Conservation (phyloP, 495 filamentous ascomycete species). For the Annulohypoxylon maeteangense region DNA sequence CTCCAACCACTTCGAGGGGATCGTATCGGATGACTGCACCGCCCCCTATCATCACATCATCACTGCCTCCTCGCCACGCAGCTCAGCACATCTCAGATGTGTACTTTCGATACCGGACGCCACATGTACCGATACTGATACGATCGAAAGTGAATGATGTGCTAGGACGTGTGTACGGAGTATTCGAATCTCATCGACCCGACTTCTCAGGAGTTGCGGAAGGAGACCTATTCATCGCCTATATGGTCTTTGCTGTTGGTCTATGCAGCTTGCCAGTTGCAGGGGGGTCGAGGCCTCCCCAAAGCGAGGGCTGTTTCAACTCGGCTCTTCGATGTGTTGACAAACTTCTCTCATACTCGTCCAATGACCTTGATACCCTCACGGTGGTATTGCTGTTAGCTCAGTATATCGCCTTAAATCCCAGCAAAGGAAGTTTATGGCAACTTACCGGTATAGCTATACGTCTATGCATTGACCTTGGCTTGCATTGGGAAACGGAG, state of each 20-base stretch:
- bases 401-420: slow-evolving; percentile 44
- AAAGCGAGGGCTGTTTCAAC: slow-evolving; percentile 45
- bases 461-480: slow-evolving; percentile 43
- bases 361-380: slow-evolving; percentile 42
- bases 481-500: slow-evolving; percentile 45
- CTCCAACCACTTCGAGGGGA: slow-evolving; percentile 23
- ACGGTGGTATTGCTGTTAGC: slow-evolving; percentile 39
- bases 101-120: slow-evolving; percentile 45
- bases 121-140: slow-evolving; percentile 42
- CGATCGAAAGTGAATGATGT: slow-evolving; percentile 32
- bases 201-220: slow-evolving; percentile 19
- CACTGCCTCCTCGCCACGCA: slow-evolving; percentile 44
- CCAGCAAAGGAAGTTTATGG: slow-evolving; percentile 43
- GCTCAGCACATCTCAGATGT: slow-evolving; percentile 44
- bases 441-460: slow-evolving; percentile 43
- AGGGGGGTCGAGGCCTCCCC: slow-evolving; percentile 24
- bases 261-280: slow-evolving; percentile 41
- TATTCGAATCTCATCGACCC: slow-evolving; percentile 3
- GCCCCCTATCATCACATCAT: slow-evolving; percentile 27
- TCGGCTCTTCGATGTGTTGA: slow-evolving; percentile 42
- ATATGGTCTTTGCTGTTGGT: slow-evolving; percentile 44
- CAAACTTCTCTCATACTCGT: slow-evolving; percentile 40
- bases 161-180: slow-evolving; percentile 36
- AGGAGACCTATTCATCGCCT: slow-evolving; percentile 40
- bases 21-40: slow-evolving; percentile 23